phyloP scores from a whole-genome alignment of 805 yeast species.

The Candida vaughaniae region DNA sequence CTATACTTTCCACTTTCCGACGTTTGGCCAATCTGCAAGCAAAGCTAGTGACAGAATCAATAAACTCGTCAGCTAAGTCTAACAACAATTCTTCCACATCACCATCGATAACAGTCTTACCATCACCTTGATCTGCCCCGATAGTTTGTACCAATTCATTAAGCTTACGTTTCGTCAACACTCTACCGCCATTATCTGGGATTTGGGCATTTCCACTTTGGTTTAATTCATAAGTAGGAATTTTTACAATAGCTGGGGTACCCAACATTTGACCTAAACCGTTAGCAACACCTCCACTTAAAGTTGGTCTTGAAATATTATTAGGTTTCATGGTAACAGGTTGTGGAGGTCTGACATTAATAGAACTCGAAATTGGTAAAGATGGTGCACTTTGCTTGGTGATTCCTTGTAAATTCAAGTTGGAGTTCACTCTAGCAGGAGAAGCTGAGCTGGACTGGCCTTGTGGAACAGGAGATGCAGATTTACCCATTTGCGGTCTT shows the following conservation, averaged over 20 bases:
- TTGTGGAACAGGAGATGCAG: slow-evolving; percentile 9
- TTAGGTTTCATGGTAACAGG: slow-evolving; percentile 66
- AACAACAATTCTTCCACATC: slow-evolving; percentile 89
- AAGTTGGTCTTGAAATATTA: slow-evolving; percentile 62
- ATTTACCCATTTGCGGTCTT: slow-evolving; percentile 5
- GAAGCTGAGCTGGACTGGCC: slow-evolving; percentile 13
- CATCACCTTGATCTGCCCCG: slow-evolving; percentile 86
- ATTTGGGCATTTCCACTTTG: slow-evolving; percentile 26
- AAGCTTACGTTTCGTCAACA: slow-evolving; percentile 83
- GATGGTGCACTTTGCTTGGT: slow-evolving; percentile 60
- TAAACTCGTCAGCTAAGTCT: slow-evolving; percentile 95
- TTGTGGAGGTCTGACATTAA: slow-evolving; percentile 63
- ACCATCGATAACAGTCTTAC: slow-evolving; percentile 88
- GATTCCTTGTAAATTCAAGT: slow-evolving; percentile 35
- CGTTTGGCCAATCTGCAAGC: slow-evolving; percentile 96
- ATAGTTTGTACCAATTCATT: slow-evolving; percentile 81
- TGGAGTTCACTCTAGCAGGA: slow-evolving; percentile 13
- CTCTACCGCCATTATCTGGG: slow-evolving; percentile 68
- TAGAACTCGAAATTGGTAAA: slow-evolving; percentile 68
- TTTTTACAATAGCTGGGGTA: slow-evolving; percentile 69
- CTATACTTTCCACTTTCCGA: slow-evolving; percentile 82
- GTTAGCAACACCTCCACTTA: slow-evolving; percentile 81
- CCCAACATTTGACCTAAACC: slow-evolving; percentile 61
- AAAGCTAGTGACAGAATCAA: slow-evolving; percentile 83
- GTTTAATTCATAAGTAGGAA: slow-evolving; percentile 77